Conservation (phyloP, 2,329 filamentous ascomycete genomes). For the Penicillium sp. region DNA sequence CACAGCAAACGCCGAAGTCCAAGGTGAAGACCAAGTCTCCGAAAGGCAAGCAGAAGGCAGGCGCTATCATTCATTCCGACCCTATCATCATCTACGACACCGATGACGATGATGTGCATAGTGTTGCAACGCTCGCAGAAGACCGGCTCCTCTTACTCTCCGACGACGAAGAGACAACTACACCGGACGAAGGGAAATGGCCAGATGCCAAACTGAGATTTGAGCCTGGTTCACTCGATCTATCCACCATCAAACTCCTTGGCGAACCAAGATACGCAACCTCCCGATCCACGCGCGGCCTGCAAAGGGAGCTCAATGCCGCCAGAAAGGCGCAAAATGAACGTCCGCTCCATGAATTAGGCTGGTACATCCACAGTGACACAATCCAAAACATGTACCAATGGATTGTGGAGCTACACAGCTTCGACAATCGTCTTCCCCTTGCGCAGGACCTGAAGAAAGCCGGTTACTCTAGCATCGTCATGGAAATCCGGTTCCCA, state of each 20-base stretch:
- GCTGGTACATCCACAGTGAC: constrained; percentile 78
- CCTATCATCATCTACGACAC: not conserved
- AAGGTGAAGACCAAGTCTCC: not conserved
- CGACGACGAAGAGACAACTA: constrained; percentile 31
- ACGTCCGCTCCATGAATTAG: constrained; percentile 68
- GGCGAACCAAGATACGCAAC: constrained; percentile 69
- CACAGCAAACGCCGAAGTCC: not conserved
- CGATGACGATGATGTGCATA: constrained; percentile 45
- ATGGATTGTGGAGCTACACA: constrained; percentile 90
- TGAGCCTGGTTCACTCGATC: constrained; percentile 68
- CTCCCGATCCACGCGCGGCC: constrained; percentile 61
- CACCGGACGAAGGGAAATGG: not conserved
- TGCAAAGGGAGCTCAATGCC: constrained; percentile 68
- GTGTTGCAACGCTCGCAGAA: constrained; percentile 55
- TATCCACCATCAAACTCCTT: constrained; percentile 67
- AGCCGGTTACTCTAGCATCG: constrained; percentile 66
- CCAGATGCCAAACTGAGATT: constrained; percentile 59
- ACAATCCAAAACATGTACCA: constrained; percentile 79
- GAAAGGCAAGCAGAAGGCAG: not conserved
- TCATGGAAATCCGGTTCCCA: constrained; percentile 82
- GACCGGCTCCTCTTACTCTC: constrained; percentile 51
- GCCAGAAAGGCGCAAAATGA: constrained; percentile 68
- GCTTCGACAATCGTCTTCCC: constrained; percentile 71
- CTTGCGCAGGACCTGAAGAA: constrained; percentile 75
- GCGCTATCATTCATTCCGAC: not conserved